Base-by-base conservation (phyloP, 495 filamentous ascomycete genomes). In the Cairneyella variabilis region DNA sequence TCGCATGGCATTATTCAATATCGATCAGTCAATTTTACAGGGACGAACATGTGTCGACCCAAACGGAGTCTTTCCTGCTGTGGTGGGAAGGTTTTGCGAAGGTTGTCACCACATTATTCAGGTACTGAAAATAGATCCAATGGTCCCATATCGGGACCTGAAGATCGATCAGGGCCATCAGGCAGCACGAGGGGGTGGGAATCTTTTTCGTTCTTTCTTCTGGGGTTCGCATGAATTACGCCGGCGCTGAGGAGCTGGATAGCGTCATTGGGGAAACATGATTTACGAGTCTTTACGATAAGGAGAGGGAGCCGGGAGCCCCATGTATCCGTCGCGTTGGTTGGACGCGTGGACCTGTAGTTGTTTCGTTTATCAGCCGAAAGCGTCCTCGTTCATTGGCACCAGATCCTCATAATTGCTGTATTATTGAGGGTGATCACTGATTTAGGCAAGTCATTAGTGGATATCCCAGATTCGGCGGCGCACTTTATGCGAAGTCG, bases 191-290 rank as follows among this genome's bases (percentile, higher is more conserved):
- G 48, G 34, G 9, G 18, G 48, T 41, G 25, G 11, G 32, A 45
- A 40, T 2, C 45, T 34, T 20, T n/a, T 8, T 51, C 14, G 21
- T 47, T 39, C 37, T n/a, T 47, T 48, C 21, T 37, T 56, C 42
- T 36, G 21, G 25, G 45, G 17, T 48, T 37, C 44, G 58, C 58
- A 61, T 61, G 54, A 57, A 61, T 57, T 18, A 28, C 28, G 48
- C 25, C 22, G 27, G 23, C 16, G 37, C 21, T 54, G 27, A 37
- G 44, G 45, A 23, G 42, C 42, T 32, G 12, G 43, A 28, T 56
- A 25, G 54, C 54, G 48, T 57, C 49, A 54, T 54, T 27, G 48
- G 41, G 30, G 32, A 61, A 57, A 56, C 48, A 56, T 44, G 45
- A 49, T 47, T 54, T 22, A 53, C 9, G 25, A n/a, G n/a, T n/a